These are phyloP conservation scores for Neofusicoccum sp. DNA, from an alignment of 2,329 filamentous ascomycete genomes.

Conservation along the genomic window DNA sequence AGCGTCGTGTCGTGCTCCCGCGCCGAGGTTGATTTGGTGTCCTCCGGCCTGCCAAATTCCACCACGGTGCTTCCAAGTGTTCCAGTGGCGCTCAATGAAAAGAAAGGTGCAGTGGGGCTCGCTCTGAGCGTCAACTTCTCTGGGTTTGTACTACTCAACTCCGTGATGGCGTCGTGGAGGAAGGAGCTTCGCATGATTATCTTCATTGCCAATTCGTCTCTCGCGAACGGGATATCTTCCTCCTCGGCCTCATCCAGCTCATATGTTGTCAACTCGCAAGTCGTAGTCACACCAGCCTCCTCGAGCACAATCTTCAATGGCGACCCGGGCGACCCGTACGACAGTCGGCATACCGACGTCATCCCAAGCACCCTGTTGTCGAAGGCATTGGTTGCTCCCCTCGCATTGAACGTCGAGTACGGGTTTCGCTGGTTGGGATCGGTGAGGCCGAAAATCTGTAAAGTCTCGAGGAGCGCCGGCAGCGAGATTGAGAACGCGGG, in stretches of 20 bases:
- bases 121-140: constrained; percentile 70
- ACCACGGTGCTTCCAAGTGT: constrained; percentile 63
- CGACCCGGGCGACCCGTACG: constrained; percentile 73
- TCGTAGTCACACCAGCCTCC: constrained; percentile 84
- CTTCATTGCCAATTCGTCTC: constrained; percentile 80
- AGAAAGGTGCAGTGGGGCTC: constrained; percentile 36
- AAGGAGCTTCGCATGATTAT: constrained; percentile 86
- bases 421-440: constrained; percentile 31
- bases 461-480: constrained; percentile 82
- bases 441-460: constrained; percentile 86
- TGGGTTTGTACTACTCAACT: constrained; percentile 70
- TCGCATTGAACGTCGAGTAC: constrained; percentile 40
- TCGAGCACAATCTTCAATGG: constrained; percentile 84
- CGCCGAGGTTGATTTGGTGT: not conserved
- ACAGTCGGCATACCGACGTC: constrained; percentile 80
- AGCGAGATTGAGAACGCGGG: constrained; percentile 87
- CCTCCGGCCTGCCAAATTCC: constrained; percentile 55
- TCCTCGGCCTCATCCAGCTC: constrained; percentile 54
- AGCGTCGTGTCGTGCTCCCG: constrained; percentile 42
- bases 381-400: constrained; percentile 66
- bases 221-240: constrained; percentile 88
- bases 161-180: constrained; percentile 71
- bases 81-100: constrained; percentile 71
- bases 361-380: constrained; percentile 81
- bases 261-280: constrained; percentile 88